Conservation (phyloP, 2,329 filamentous ascomycete species). For the Fonsecaea multimorphosa region DNA sequence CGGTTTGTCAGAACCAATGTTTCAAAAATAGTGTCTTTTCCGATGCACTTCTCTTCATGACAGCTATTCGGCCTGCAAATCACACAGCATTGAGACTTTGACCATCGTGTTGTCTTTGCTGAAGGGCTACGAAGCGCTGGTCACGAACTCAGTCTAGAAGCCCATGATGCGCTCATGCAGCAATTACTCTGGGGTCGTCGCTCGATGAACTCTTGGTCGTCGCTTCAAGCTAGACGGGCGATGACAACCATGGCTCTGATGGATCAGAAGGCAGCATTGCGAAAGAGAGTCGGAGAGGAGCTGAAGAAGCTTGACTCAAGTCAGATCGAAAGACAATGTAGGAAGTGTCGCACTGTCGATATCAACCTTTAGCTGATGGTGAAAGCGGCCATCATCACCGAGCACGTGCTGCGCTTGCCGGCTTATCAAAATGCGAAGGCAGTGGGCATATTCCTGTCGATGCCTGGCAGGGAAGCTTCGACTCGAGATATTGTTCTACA, state of each 20-base stretch:
- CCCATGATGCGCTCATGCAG: conserved; percentile 14
- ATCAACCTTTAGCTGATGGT: conserved; percentile 38
- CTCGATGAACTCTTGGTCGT: conserved; percentile 24
- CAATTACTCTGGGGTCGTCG: conserved; percentile 5
- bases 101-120: not conserved
- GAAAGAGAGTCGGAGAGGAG: conserved; percentile 33
- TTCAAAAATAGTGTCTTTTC: conserved; percentile 20
- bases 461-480: conserved; percentile 85
- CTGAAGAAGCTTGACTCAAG: conserved; percentile 31
- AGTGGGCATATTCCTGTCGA: conserved; percentile 89
- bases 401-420: conserved; percentile 68
- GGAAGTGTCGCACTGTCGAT: conserved; percentile 8
- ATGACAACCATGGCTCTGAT: conserved; percentile 30
- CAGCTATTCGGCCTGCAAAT: not conserved
- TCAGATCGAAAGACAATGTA: conserved; percentile 40
- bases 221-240: conserved; percentile 6
- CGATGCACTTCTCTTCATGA: not conserved
- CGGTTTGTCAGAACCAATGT: not conserved
- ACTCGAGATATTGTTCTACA: conserved; percentile 82
- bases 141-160: not conserved
- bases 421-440: conserved; percentile 77
- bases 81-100: not conserved
- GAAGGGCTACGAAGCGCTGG: not conserved
- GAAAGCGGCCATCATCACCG: conserved; percentile 69
- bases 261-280: conserved; percentile 36